Evolutionary conservation across 1,284 basidiomycete genomes (phyloP).

Genomic region (Apiotrichum gracile): DNA sequence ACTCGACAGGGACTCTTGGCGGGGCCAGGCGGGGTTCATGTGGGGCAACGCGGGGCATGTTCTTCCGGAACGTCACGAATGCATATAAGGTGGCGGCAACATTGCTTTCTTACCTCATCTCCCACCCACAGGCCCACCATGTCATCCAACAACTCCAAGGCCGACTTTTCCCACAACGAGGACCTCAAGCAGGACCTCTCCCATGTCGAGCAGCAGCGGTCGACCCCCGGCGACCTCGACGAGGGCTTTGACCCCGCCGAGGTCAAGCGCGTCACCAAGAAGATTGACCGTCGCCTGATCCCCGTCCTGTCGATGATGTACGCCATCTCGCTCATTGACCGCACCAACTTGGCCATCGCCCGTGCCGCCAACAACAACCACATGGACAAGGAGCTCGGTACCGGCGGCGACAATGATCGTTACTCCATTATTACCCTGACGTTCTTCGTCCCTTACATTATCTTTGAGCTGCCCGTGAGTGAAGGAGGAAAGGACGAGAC

Average conservation of each 20-base stretch:
- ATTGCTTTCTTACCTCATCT: too few relatives aligned
- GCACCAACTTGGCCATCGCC: conserved; percentile 23
- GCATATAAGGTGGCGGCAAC: too few relatives aligned
- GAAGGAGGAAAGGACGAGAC: background rate
- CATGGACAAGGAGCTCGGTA: conserved; percentile 29
- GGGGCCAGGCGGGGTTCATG: too few relatives aligned
- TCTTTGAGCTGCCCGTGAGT: conserved; percentile 36
- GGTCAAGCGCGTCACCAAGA: conserved; percentile 6
- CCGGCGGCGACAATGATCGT: conserved; percentile 27
- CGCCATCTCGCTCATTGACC: conserved; percentile 17
- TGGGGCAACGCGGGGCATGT: too few relatives aligned
- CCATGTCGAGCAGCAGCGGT: too few relatives aligned
- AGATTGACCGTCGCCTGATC: conserved; percentile 16
- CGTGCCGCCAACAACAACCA: conserved; percentile 11
- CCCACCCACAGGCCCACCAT: too few relatives aligned
- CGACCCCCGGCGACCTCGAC: conserved; percentile 2
- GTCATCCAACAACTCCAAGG: too few relatives aligned
- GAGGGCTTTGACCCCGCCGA: conserved; percentile 4
- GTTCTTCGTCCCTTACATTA: conserved; percentile 45
- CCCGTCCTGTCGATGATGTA: conserved; percentile 14
- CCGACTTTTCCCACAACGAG: too few relatives aligned
- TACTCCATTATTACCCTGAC: conserved; percentile 42
- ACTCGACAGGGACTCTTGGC: too few relatives aligned
- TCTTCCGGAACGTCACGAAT: too few relatives aligned
- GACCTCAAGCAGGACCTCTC: too few relatives aligned